phyloP scores from a whole-genome alignment of 2,329 filamentous ascomycete species.

The Trichoderma brevicompactum region DNA sequence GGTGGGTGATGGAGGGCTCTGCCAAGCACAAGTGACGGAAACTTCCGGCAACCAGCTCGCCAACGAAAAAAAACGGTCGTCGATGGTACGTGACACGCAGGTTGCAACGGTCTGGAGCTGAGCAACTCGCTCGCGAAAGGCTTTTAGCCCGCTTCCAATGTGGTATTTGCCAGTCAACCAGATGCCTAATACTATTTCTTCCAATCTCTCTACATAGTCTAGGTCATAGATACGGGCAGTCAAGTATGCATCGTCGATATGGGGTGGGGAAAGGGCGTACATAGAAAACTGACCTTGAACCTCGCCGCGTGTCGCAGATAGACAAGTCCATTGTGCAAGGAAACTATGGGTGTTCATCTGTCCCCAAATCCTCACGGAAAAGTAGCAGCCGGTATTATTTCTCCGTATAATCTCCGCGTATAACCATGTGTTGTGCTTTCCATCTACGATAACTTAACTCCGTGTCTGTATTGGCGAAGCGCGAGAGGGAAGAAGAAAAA shows the following conservation, averaged over 20 bases:
- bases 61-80: neutral
- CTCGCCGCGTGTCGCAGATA: constrained; percentile 1
- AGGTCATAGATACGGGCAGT: neutral
- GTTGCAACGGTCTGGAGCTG: constrained; percentile 12
- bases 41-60: constrained; percentile 17
- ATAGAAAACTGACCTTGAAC: neutral
- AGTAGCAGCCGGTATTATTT: neutral
- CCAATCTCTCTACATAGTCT: neutral
- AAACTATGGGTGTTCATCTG: neutral
- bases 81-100: constrained; percentile 18
- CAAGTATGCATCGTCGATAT: constrained; percentile 1
- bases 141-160: neutral
- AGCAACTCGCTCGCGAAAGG: constrained; percentile 1
- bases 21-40: constrained; percentile 18
- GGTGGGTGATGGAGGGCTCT: neutral
- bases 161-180: neutral
- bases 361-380: neutral
- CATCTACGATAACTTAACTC: no score
- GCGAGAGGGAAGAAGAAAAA: no score
- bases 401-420: neutral
- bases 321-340: neutral
- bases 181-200: neutral
- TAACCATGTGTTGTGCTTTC: neutral
- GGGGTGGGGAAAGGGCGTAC: neutral
- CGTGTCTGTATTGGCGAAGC: no score